Base-by-base conservation (phyloP, 75 land plant genomes). In the Selaginella moellendorffii region DNA sequence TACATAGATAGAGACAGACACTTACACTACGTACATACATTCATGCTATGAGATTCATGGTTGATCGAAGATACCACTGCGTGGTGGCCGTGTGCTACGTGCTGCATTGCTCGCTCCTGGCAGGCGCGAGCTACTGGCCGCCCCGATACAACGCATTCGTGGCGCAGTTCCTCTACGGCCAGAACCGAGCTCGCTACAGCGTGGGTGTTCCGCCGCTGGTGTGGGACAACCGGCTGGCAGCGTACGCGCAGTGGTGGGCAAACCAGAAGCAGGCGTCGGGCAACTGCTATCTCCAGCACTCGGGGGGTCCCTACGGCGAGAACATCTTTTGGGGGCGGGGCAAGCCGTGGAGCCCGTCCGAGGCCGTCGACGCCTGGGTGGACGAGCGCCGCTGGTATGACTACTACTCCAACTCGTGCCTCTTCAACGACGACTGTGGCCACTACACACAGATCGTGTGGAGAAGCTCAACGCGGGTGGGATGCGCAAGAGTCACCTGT, bases 241-340 rank as follows among this genome's bases (percentile, higher is more conserved):
- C 27, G 26, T 79, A 85, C 61, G 88, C 88, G 2, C 54, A 52
- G 51, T 85, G 88, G 88, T 82, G 84, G 88, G 88, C 82, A 1
- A 65, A 59, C 30, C 65, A 74, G 72, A 67, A 84, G 20, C 29
- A 28, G 25, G 26, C 8, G 18, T 66, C 36, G 52, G 63, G 53
- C 1, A 83, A 85, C 59, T 85, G 88, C 78, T 58, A 60, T 52
- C 69, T 74, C 65, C 64, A 71, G 46, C 88, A 85, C 53, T 85
- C 88, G 0, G 76, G 78, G 52, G 80, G 80, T 10, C 77, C 77
- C n/a, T n/a, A n/a, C n/a, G n/a, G n/a, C n/a, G n/a, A n/a, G n/a
- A n/a, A n/a, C n/a, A n/a, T n/a, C n/a, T 5, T 79, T 63, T 79
- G 77, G 81, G 77, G 77, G 10, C 20, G 29, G 0, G 36, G 29